A percentile compares a stretch with the other conserved stretches of the same genome.
Conservation (phyloP, 345 rosid genomes). For the Gossypium raimondii region DNA sequence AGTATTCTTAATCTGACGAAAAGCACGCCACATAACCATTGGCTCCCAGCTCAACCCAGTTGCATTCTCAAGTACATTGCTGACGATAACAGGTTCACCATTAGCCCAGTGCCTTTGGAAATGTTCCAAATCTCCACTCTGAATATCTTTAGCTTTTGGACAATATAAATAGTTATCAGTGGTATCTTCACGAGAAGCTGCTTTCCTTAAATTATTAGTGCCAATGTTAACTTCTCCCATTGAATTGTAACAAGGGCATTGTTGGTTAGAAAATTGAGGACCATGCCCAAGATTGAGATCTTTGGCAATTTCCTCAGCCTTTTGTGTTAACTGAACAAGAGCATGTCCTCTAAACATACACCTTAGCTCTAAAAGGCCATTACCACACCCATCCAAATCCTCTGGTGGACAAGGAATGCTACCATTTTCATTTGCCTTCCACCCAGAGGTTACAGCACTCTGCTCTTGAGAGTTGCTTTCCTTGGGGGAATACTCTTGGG, state of each 20-base stretch:
- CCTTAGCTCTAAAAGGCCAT: constrained; percentile 28
- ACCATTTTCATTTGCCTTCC: constrained; percentile 42
- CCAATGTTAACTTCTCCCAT: constrained; percentile 19
- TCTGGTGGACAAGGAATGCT: constrained; percentile 35
- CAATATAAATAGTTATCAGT: constrained; percentile 47
- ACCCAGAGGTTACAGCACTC: constrained; percentile 13
- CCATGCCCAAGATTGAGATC: not conserved
- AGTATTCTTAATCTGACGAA: constrained; percentile 35
- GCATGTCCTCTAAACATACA: constrained; percentile 26
- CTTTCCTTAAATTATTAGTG: constrained; percentile 28
- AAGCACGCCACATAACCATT: constrained; percentile 68
- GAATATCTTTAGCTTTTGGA: constrained; percentile 36
- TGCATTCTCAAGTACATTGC: constrained; percentile 45
- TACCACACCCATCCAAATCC: constrained; percentile 37
- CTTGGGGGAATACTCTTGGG: not conserved
- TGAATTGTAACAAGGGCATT: constrained; percentile 35
- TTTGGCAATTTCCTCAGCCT: constrained; percentile 30
- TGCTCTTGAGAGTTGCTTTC: constrained; percentile 10
- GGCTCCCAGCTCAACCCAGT: constrained; percentile 70
- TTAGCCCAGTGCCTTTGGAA: constrained; percentile 60
- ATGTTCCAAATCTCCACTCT: constrained; percentile 41
- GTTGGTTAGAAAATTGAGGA: not conserved
- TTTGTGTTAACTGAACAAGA: constrained; percentile 34
- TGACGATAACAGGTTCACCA: constrained; percentile 57
- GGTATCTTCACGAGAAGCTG: constrained; percentile 40